phyloP scores from a whole-genome alignment of 2,329 filamentous ascomycete species.

The Xylaria sp. region DNA sequence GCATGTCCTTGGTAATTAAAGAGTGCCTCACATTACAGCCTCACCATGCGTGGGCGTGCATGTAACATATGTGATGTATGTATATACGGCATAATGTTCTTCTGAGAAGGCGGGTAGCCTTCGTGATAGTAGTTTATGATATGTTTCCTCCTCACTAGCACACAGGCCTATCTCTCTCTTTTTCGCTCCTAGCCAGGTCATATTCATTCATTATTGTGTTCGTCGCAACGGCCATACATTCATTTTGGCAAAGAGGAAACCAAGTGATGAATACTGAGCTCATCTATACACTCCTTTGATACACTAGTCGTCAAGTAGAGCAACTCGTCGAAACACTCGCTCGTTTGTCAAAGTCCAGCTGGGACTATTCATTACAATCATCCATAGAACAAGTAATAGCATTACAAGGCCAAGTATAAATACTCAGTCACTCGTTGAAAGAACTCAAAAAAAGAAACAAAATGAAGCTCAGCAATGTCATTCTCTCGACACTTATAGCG shows the following conservation, averaged over 20 bases:
- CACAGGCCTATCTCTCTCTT: background rate
- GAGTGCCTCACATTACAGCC: slow-evolving; percentile 10
- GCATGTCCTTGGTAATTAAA: slow-evolving; percentile 4
- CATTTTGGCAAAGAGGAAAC: background rate
- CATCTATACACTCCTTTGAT: slow-evolving; percentile 4
- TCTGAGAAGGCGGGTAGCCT: too few species aligned
- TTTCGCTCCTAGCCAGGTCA: background rate
- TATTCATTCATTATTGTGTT: slow-evolving; percentile 13
- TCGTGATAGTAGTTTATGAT: background rate
- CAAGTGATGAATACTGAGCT: background rate
- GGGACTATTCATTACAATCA: background rate
- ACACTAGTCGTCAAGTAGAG: background rate
- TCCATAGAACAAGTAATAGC: background rate
- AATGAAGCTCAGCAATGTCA: slow-evolving; percentile 14
- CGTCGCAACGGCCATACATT: background rate
- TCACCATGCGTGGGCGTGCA: background rate
- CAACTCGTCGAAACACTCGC: background rate
- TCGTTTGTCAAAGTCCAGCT: background rate
- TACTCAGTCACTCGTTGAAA: slow-evolving; percentile 8
- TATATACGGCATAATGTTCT: too few species aligned
- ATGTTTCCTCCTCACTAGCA: background rate
- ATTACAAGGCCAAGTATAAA: background rate
- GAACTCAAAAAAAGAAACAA: background rate
- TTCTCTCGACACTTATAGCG: slow-evolving; percentile 17
- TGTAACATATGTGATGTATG: background rate